Percentiles rank a stretch among this genome's conserved stretches.
Conservation (phyloP, 2,329 filamentous ascomycete genomes). For the Venturia nashicola region DNA sequence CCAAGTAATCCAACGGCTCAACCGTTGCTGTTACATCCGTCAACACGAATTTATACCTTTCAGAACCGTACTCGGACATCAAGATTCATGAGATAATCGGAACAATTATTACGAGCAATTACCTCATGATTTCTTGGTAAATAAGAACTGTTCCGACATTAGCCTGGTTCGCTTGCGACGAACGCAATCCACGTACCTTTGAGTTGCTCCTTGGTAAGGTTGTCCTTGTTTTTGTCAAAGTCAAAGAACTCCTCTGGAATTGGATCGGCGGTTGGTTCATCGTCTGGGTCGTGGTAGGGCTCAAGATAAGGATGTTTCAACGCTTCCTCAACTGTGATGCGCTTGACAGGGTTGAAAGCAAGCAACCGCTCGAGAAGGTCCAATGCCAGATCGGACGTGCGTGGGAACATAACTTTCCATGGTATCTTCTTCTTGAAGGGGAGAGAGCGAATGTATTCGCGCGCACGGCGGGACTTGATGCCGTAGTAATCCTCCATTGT, state of each 20-base stretch:
- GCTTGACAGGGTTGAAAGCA: constrained; percentile 97
- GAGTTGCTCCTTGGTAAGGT: constrained; percentile 92
- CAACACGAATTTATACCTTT: background rate
- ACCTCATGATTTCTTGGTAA: constrained; percentile 87
- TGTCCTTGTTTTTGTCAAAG: constrained; percentile 99
- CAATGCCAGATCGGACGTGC: constrained; percentile 93
- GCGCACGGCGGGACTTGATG: constrained; percentile 93
- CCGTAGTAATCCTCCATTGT: constrained; percentile 99
- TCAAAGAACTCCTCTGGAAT: constrained; percentile 99
- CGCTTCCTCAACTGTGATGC: constrained; percentile 94
- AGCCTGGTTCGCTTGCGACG: constrained; percentile 10
- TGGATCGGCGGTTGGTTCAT: constrained; percentile 90
- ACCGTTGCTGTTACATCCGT: background rate
- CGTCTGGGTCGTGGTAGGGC: constrained; percentile 96
- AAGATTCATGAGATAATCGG: background rate
- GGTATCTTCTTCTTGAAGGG: constrained; percentile 99
- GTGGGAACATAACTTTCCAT: constrained; percentile 92
- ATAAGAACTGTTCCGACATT: constrained; percentile 51
- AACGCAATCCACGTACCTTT: constrained; percentile 49
- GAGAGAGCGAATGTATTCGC: constrained; percentile 94
- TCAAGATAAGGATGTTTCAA: constrained; percentile 96
- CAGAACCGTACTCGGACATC: background rate
- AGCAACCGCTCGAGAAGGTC: constrained; percentile 91
- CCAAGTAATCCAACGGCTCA: background rate
- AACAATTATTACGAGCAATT: background rate